Evolutionary conservation across 1,284 basidiomycete genomes (phyloP).

Genomic region (Cystobasidiaceae sp.): DNA sequence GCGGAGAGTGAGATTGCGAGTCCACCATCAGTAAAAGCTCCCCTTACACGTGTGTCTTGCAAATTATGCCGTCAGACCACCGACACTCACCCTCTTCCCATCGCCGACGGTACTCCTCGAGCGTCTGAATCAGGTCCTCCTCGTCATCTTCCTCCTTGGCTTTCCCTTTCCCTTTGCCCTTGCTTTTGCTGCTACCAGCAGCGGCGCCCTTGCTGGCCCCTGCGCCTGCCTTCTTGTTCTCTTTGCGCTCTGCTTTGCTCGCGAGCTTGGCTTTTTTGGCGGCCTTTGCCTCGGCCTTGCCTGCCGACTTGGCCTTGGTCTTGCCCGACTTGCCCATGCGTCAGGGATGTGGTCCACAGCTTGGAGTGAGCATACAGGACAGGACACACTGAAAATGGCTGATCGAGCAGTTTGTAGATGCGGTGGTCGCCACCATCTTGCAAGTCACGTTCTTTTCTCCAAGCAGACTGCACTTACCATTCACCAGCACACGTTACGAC

Average conservation of each 20-base stretch:
- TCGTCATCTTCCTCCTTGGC: slow-evolving; percentile 55
- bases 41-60: too few species aligned
- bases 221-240: slow-evolving; percentile 67
- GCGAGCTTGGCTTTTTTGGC: slow-evolving; percentile 49
- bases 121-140: slow-evolving; percentile 70
- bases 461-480: too few species aligned
- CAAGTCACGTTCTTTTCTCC: too few species aligned
- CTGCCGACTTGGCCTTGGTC: slow-evolving; percentile 13
- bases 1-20: too few species aligned
- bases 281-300: slow-evolving; percentile 25
- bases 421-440: too few species aligned
- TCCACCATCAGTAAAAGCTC: too few species aligned
- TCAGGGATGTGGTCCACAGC: neutral
- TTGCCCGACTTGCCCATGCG: slow-evolving; percentile 22
- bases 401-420: neutral
- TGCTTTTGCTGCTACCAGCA: neutral
- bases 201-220: slow-evolving; percentile 48
- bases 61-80: too few species aligned
- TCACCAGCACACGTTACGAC: too few species aligned
- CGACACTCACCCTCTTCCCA: slow-evolving; percentile 55
- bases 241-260: slow-evolving; percentile 52
- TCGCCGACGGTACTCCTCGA: slow-evolving; percentile 51
- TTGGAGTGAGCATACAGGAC: neutral
- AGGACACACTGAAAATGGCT: neutral
- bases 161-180: slow-evolving; percentile 51